phyloP scores from a whole-genome alignment of 2,329 filamentous ascomycete genomes.

The Claviceps digitariae region DNA sequence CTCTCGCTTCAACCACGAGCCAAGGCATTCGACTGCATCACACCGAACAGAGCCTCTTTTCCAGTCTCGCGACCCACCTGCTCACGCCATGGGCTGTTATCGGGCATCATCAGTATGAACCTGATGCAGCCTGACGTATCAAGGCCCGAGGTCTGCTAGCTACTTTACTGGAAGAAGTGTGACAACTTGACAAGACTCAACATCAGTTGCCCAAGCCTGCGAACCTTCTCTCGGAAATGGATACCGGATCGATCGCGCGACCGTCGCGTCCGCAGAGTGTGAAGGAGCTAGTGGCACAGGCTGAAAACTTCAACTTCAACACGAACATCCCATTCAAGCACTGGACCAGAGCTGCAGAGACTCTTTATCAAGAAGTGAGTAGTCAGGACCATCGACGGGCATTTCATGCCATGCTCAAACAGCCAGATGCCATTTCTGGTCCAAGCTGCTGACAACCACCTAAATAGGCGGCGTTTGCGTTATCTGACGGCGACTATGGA shows the following conservation, averaged over 20 bases:
- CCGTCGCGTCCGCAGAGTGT: slow-evolving; percentile 48
- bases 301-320: slow-evolving; percentile 72
- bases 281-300: slow-evolving; percentile 62
- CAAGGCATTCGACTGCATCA: not conserved
- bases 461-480: slow-evolving; percentile 64
- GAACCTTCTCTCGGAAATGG: slow-evolving; percentile 11
- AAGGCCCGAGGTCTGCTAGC: not conserved
- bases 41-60: not conserved
- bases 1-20: not conserved
- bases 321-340: slow-evolving; percentile 60
- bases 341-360: slow-evolving; percentile 71
- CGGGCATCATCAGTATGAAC: not conserved
- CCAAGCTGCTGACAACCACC: not conserved
- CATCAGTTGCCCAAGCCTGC: not conserved
- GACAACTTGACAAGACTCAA: not conserved
- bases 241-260: slow-evolving; percentile 17
- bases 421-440: not conserved
- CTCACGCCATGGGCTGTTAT: not conserved
- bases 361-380: slow-evolving; percentile 65
- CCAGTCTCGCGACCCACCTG: too few relatives aligned
- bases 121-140: not conserved
- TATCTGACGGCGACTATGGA: slow-evolving; percentile 72
- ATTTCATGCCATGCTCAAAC: not conserved
- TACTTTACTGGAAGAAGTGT: not conserved
- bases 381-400: not conserved